phyloP scores from a whole-genome alignment of 257 asterid species.

The Leptodermis oblonga region DNA sequence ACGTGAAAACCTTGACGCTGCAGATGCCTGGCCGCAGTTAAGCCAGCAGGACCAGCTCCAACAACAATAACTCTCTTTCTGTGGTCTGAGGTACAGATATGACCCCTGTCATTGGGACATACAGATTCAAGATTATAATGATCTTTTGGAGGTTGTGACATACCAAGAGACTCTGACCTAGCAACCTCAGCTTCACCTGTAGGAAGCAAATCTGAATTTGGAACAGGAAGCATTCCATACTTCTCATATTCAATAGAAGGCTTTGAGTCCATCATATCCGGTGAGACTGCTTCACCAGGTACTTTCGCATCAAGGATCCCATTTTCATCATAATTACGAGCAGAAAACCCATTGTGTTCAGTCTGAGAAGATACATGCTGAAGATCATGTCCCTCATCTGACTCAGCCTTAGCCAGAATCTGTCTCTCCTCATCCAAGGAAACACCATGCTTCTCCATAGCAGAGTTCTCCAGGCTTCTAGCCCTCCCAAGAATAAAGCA shows the following conservation, averaged over 20 bases:
- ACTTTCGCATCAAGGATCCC: conserved; percentile 31
- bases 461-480: conserved; percentile 39
- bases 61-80: conserved; percentile 62
- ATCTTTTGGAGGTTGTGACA: conserved; percentile 30
- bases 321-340: conserved; percentile 33
- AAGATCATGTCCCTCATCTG: conserved; percentile 30
- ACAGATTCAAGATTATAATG: conserved; percentile 26
- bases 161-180: conserved; percentile 27
- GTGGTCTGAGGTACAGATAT: conserved; percentile 31
- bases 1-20: conserved; percentile 89
- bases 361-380: conserved; percentile 32
- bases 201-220: conserved; percentile 31
- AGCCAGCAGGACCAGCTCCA: conserved; percentile 99
- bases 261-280: conserved; percentile 25
- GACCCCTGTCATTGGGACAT: conserved; percentile 21
- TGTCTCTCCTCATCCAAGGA: conserved; percentile 36
- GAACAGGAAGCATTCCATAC: conserved; percentile 24
- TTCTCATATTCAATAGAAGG: conserved; percentile 38
- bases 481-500: conserved; percentile 55
- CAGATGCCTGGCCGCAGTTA: conserved; percentile 95
- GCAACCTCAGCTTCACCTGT: conserved; percentile 21
- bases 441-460: conserved; percentile 33
- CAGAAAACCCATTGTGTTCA: conserved; percentile 24
- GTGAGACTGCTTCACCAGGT: conserved; percentile 25
- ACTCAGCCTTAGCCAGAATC: conserved; percentile 20